A percentile compares a stretch with the other conserved stretches of the same genome.
Conservation (phyloP, 352 stramenopile genomes). For the Detonula confervacea region DNA sequence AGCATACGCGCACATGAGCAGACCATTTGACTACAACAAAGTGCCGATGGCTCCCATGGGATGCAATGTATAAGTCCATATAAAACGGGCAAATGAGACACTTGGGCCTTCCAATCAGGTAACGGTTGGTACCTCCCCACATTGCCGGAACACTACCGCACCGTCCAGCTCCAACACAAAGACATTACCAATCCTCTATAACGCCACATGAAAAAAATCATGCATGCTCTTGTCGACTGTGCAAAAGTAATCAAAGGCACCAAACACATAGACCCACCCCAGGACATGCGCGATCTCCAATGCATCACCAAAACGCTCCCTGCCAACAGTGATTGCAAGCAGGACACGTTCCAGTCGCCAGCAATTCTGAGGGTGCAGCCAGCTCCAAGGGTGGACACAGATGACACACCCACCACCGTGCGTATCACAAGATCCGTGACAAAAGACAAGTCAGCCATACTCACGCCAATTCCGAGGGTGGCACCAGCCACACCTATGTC, state of each 20-base stretch:
- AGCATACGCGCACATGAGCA: slow-evolving; percentile 33
- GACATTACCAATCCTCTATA: slow-evolving; percentile 40
- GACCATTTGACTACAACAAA: slow-evolving; percentile 48
- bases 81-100: slow-evolving; percentile 33
- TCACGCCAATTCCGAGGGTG: slow-evolving; percentile 1
- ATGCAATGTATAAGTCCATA: slow-evolving; percentile 33
- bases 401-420: too few relatives aligned
- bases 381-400: too few relatives aligned
- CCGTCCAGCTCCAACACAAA: slow-evolving; percentile 40
- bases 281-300: not conserved
- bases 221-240: slow-evolving; percentile 25
- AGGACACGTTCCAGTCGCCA: too few relatives aligned
- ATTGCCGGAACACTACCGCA: slow-evolving; percentile 41
- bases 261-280: not conserved
- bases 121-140: slow-evolving; percentile 45
- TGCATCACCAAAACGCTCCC: not conserved
- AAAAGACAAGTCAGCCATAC: not conserved
- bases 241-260: slow-evolving; percentile 6
- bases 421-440: not conserved
- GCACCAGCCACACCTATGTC: not conserved
- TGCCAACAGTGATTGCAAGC: too few relatives aligned
- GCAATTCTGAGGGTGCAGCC: not conserved
- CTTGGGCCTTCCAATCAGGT: slow-evolving; percentile 38
- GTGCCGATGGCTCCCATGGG: slow-evolving; percentile 56
- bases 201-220: slow-evolving; percentile 34